phyloP scores from a whole-genome alignment of 805 yeast species.

The Saccharomycopsis amapae region DNA sequence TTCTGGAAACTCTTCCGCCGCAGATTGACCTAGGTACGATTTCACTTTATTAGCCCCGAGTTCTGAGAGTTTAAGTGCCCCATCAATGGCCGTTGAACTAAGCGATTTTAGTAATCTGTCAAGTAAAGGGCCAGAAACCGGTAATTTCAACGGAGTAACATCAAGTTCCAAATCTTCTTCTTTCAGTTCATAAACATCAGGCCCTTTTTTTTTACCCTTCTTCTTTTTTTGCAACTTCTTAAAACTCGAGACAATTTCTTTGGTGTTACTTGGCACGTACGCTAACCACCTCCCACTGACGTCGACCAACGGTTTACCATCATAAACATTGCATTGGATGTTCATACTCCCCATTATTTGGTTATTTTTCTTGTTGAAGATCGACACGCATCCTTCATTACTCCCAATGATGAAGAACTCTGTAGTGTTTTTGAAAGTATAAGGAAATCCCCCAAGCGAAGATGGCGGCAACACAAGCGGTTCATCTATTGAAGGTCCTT shows the following conservation, averaged over 20 bases:
- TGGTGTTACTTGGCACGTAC: constrained; percentile 15
- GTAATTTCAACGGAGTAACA: constrained; percentile 15
- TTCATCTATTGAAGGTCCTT: constrained; percentile 12
- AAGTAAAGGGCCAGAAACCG: constrained; percentile 14
- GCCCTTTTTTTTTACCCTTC: background rate
- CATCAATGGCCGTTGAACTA: constrained; percentile 48
- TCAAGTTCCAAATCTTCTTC: constrained; percentile 3
- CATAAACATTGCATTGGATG: background rate
- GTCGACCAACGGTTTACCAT: constrained; percentile 14
- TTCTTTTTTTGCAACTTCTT: constrained; percentile 10
- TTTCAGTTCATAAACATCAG: background rate
- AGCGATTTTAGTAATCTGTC: constrained; percentile 35
- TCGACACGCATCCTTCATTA: constrained; percentile 26
- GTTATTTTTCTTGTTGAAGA: constrained; percentile 22
- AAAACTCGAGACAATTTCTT: constrained; percentile 8
- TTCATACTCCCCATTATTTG: background rate
- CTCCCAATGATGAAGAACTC: constrained; percentile 27
- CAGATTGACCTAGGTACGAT: constrained; percentile 27
- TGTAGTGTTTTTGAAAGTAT: constrained; percentile 21
- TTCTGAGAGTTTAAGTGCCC: constrained; percentile 41
- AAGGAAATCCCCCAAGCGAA: constrained; percentile 25
- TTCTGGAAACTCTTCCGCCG: background rate
- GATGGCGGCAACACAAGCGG: constrained; percentile 27
- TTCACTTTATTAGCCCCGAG: constrained; percentile 37
- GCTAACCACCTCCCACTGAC: constrained; percentile 19